Evolutionary conservation across 495 filamentous ascomycete species (phyloP), one percentile per base, ranked within the genome.

Genomic region (Pyronema domesticum): DNA sequence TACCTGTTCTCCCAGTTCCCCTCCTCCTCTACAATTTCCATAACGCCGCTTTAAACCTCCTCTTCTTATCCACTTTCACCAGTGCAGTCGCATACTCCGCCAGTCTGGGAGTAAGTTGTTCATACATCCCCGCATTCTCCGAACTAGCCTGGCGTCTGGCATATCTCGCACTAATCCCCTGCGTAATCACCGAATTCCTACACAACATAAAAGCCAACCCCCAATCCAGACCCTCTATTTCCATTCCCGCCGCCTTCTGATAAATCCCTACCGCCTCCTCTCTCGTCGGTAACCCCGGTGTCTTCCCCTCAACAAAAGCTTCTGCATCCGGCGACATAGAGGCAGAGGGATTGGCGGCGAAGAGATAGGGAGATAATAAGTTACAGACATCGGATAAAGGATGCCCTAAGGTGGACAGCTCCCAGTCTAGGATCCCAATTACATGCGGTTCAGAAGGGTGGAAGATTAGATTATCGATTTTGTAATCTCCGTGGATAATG

Each of bases 401-500:
- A 66, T 98, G 89, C 47, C 91, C 91, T 19, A 95, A 82, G 0
- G 91, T 98, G 37, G 86, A 88, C 85, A 95, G 89, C 68, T 94
- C 89, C 89, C 89, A 95, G 70, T 98, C 91, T 6, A 96, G 70
- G 46, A 96, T 86, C 6, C 89, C 91, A 69, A 95, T 89, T 10
- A 96, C 89, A 46, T 80, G 68, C 11, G 91, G 78, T 68, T 93
- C 86, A 0, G 80, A 88, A 69, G 83, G 80, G 69, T 94, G 86
- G 67, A 89, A 98, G 43, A 98, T 82, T 55, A 96, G 70, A 61
- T 98, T 98, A 67, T 98, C 91, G 62, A 98, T 89, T 70, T 98
- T 98, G 72, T 89, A 98, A 62, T 98, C 91, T 30, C 91, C 91
- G 62, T 98, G 91, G 23, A 98, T 80, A 18, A 95, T 72, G 18